Evolutionary conservation across 2,329 filamentous ascomycete genomes (phyloP).

Genomic region (Amphichorda felina): DNA sequence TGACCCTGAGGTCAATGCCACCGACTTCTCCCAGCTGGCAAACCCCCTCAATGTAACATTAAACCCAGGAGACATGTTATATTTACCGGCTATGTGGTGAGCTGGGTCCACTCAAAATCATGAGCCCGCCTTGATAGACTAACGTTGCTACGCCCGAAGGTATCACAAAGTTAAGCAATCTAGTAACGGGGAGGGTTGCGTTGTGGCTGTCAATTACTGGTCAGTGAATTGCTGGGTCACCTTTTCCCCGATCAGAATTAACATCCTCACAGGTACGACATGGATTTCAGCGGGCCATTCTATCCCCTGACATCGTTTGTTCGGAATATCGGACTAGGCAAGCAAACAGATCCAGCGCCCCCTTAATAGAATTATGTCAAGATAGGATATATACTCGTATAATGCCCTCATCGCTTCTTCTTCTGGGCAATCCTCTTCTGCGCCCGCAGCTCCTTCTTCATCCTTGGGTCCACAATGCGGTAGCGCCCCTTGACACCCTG

Average conservation of each 20-base stretch:
- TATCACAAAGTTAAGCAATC: slow-evolving; percentile 74
- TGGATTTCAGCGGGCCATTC: slow-evolving; percentile 61
- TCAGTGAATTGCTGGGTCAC: slow-evolving; percentile 20
- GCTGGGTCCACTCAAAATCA: slow-evolving; percentile 10
- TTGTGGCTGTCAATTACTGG: slow-evolving; percentile 77
- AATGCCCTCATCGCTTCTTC: slow-evolving; percentile 34
- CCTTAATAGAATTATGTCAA: background rate
- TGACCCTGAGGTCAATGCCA: slow-evolving; percentile 31
- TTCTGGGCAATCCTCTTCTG: slow-evolving; percentile 70
- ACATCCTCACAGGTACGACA: slow-evolving; percentile 55
- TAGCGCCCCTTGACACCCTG: slow-evolving; percentile 92
- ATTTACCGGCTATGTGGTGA: slow-evolving; percentile 70
- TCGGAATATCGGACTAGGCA: slow-evolving; percentile 18
- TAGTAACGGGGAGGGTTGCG: slow-evolving; percentile 59
- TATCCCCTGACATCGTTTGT: slow-evolving; percentile 51
- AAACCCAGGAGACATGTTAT: slow-evolving; percentile 66
- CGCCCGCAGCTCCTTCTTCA: slow-evolving; percentile 93
- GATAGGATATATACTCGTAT: background rate
- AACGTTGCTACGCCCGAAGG: slow-evolving; percentile 20
- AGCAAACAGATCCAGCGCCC: slow-evolving; percentile 1
- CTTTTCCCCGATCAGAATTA: background rate
- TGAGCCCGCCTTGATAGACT: too few relatives aligned
- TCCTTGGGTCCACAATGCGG: slow-evolving; percentile 87
- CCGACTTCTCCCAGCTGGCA: slow-evolving; percentile 46
- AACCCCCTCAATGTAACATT: slow-evolving; percentile 56